phyloP scores from a whole-genome alignment of 148 eudicot genomes.

The Salicornia ramosissima region DNA sequence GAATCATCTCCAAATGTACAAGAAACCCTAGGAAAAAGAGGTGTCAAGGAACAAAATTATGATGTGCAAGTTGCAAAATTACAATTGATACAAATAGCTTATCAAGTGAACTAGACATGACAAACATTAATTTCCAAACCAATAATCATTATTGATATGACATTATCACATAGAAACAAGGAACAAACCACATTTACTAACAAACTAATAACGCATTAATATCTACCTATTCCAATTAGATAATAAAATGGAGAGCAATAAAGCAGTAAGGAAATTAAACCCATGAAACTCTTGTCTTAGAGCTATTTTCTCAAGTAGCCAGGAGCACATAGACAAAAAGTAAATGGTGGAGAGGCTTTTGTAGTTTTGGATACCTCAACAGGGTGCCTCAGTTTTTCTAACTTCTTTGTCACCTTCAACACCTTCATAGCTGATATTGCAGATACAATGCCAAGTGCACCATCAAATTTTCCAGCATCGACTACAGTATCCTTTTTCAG shows the following conservation, averaged over 20 bases:
- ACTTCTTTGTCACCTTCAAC: slow-evolving; percentile 45
- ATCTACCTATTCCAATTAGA: neutral
- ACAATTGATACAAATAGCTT: too few relatives aligned
- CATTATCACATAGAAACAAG: neutral
- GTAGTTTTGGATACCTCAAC: slow-evolving; percentile 50
- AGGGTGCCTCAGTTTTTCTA: slow-evolving; percentile 56
- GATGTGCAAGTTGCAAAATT: too few relatives aligned
- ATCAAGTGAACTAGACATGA: too few relatives aligned
- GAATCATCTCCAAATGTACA: too few relatives aligned
- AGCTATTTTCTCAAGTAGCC: neutral
- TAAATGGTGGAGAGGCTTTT: neutral
- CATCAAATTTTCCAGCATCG: slow-evolving; percentile 95
- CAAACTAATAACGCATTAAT: neutral
- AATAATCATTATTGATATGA: too few relatives aligned
- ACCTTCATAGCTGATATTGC: slow-evolving; percentile 84
- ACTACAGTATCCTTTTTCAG: slow-evolving; percentile 79
- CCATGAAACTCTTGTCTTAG: neutral
- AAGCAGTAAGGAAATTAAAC: neutral
- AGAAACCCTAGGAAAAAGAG: too few relatives aligned
- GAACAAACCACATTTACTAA: neutral
- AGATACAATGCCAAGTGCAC: slow-evolving; percentile 76
- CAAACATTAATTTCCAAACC: too few relatives aligned
- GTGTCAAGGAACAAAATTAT: too few relatives aligned
- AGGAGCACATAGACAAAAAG: neutral
- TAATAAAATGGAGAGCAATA: neutral